These are phyloP conservation scores for Hypoxylon fuscum DNA, from an alignment of 495 filamentous ascomycete genomes.

Conservation along the genomic window DNA sequence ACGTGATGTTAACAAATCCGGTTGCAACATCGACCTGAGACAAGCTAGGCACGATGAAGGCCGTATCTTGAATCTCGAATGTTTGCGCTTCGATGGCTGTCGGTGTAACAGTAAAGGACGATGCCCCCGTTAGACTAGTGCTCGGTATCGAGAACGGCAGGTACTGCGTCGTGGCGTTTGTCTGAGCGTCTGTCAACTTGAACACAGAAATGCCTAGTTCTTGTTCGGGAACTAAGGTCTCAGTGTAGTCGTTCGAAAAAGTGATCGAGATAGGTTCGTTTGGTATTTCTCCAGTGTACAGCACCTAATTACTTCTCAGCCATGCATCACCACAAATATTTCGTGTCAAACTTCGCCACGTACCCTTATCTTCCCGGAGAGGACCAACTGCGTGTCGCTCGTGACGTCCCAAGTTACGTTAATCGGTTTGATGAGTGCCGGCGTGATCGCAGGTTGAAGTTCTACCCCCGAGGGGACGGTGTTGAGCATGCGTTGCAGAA, in stretches of 20 bases:
- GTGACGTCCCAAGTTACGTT: conserved; percentile 44
- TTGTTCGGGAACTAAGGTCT: conserved; percentile 22
- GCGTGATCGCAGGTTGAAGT: conserved; percentile 53
- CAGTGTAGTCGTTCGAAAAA: conserved; percentile 38
- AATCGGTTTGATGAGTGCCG: conserved; percentile 59
- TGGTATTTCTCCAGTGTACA: conserved; percentile 17
- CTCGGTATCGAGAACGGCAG: conserved; percentile 26
- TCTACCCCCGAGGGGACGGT: conserved; percentile 51
- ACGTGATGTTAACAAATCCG: conserved; percentile 31
- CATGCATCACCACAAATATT: not conserved
- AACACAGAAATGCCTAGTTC: conserved; percentile 31
- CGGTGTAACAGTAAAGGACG: conserved; percentile 33
- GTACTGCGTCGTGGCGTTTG: conserved; percentile 33
- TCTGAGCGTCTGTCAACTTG: conserved; percentile 15
- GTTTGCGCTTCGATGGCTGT: conserved; percentile 17
- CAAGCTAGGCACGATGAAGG: conserved; percentile 41
- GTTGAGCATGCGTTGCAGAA: conserved; percentile 60
- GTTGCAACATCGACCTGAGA: conserved; percentile 16
- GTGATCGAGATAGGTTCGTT: conserved; percentile 19
- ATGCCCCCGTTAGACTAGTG: conserved; percentile 5
- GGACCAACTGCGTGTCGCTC: conserved; percentile 17
- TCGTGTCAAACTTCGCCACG: not conserved
- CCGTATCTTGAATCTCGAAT: conserved; percentile 40
- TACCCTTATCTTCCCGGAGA: conserved; percentile 41
- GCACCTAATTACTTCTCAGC: conserved; percentile 22